Base-by-base conservation (phyloP, 73 alveolate genomes). In the Symbiodinium pilosum region DNA sequence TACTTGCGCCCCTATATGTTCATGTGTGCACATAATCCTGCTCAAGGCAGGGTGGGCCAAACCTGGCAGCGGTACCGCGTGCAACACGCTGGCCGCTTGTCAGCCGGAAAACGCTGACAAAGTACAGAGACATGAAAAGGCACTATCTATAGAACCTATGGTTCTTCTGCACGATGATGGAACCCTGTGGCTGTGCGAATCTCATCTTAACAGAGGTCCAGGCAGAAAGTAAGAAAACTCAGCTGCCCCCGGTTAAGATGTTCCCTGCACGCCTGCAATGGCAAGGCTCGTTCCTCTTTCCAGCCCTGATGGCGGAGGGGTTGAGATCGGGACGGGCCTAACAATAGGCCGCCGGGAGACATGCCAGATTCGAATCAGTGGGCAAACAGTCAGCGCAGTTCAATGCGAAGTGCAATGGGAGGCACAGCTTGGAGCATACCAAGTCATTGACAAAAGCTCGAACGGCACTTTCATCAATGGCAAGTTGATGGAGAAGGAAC, bases 301-400 rank as follows among this genome's bases (percentile, higher is more conserved):
- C 4, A 4, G 30, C 30, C 38, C 81, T 24, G 81, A 64, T 26
- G 81, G 81, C 38, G 39, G 39, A 1, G 81, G 81, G 38, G 2
- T 64, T 28, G 81, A 64, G 12, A 64, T 64, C 81, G 39, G 81
- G 24, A n/a, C 20, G 39, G 81, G 81, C 39, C 81, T 64, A 38
- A 28, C 12, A 34, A 64, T 64, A 64, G 81, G 81, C 38, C 81
- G 81, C 20, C 24, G 30, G 41, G 81, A 64, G 81, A 64, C 81
- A 38, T 64, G 81, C 81, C 81, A 64, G 38, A 64, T 64, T 38
- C 81, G 81, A 64, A 64, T 64, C 81, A 64, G 81, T 20, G 81
- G 81, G 39, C 81, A 34, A 64, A 64, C 81, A 24, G 81, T 64
- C 9, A 64, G 81, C 81, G 81, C 81, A 1, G 34, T 64, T 64